Evolutionary conservation across 768 basidiomycete genomes (phyloP), one percentile per base, ranked within the genome.

Genomic region (Lentinula sp.): DNA sequence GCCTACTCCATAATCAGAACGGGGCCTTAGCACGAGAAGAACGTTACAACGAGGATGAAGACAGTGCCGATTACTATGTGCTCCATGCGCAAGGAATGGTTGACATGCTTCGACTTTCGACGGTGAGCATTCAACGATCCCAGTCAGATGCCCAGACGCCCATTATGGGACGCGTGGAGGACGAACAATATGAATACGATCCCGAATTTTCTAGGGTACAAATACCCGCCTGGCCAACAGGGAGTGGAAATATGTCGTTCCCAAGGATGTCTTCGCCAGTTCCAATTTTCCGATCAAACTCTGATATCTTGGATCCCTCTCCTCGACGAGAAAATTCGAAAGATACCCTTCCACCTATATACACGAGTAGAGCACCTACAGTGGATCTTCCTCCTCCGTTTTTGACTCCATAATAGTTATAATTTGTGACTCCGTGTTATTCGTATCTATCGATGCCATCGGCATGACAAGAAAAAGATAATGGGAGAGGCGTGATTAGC

Each of bases 71-170:
- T 51, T 59, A 51, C 39, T 59, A 59, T 23, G 59, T 36, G 28
- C 37, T n/a, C 6, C 36, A 51, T 36, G 59, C 50, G 2, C 35
- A 9, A n/a, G 48, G n/a, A 18, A 10, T 39, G 7, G 49, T 60
- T 33, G 41, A 16, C 12, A 20, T 16, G 6, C 39, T 42, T 16
- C 10, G 32, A 15, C 32, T 35, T 18, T 33, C 59, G 20, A 51
- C 20, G 9, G 6, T 20, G n/a, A 60, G 48, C 41, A 6, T 59
- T 20, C 36, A 5, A 28, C 9, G 23, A 15, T 52, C 39, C 41
- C 59, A 60, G 37, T 60, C 49, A 3, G 48, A 51, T 23, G 50
- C 50, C 28, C 59, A 50, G 20, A 60, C 59, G 7, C 59, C 50
- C 1, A 28, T 52, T 49, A 16, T 32, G 35, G 45, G 45, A 20